Evolutionary conservation across 352 stramenopile species (phyloP).

Genomic region (Phytopythium vexans): DNA sequence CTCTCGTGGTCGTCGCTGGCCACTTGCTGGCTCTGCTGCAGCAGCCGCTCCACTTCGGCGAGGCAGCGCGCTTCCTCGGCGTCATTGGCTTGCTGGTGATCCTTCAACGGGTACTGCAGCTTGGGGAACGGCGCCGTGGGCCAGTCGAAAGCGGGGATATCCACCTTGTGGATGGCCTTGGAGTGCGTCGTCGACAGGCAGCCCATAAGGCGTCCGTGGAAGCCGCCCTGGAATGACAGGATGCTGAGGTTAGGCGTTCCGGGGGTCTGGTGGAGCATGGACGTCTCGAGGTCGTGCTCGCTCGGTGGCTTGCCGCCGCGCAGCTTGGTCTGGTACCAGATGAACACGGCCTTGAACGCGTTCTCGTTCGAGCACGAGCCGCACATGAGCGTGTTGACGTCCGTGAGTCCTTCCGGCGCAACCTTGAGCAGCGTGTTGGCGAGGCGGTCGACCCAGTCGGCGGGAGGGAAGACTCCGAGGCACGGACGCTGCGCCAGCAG

Average conservation of each 20-base stretch:
- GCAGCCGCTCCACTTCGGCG: slow-evolving; percentile 51
- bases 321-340: slow-evolving; percentile 81
- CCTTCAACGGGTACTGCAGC: slow-evolving; percentile 63
- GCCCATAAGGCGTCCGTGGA: slow-evolving; percentile 74
- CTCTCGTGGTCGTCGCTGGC: slow-evolving; percentile 12
- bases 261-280: slow-evolving; percentile 65
- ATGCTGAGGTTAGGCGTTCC: slow-evolving; percentile 76
- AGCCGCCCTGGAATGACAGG: slow-evolving; percentile 80
- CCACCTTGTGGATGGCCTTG: slow-evolving; percentile 85
- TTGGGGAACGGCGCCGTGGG: slow-evolving; percentile 74
- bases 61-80: slow-evolving; percentile 70
- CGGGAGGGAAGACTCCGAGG: slow-evolving; percentile 71
- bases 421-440: slow-evolving; percentile 59
- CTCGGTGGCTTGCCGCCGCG: slow-evolving; percentile 57
- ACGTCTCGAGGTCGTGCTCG: slow-evolving; percentile 57
- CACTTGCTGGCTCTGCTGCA: slow-evolving; percentile 35
- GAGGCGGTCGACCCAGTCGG: slow-evolving; percentile 73
- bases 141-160: slow-evolving; percentile 84
- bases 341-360: slow-evolving; percentile 86
- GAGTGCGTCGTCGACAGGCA: slow-evolving; percentile 84
- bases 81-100: slow-evolving; percentile 53
- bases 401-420: slow-evolving; percentile 42
- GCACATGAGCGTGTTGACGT: slow-evolving; percentile 87
- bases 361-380: slow-evolving; percentile 87
- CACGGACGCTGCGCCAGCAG: slow-evolving; percentile 74